phyloP scores from a whole-genome alignment of 106 monocot species.

The Amphibolis antarctica region DNA sequence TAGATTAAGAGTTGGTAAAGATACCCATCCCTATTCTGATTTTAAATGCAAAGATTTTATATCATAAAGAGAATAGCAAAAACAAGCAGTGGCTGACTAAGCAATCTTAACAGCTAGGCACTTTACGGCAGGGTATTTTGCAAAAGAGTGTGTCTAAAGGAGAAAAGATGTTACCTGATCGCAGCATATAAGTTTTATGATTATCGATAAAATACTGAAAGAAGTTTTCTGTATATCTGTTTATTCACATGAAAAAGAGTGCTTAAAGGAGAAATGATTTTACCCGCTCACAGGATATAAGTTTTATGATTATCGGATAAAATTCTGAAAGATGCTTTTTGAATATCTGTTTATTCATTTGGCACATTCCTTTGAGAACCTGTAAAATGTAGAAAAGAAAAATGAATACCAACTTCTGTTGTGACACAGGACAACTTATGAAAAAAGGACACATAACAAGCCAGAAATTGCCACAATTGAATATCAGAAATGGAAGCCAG shows the following conservation, averaged over 20 bases:
- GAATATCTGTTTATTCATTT: slow-evolving; percentile 60
- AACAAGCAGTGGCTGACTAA: background rate
- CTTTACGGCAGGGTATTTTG: background rate
- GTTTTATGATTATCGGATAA: slow-evolving; percentile 78
- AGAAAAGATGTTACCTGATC: slow-evolving; percentile 49
- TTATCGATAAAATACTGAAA: too few species aligned
- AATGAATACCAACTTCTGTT: background rate
- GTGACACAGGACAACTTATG: background rate
- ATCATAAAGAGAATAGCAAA: background rate
- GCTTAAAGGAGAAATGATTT: too few species aligned
- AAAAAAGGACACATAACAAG: background rate
- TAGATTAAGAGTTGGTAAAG: background rate
- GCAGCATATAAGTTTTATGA: slow-evolving; percentile 72
- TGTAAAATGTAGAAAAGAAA: slow-evolving; percentile 17
- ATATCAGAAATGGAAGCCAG: background rate
- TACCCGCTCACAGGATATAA: too few species aligned
- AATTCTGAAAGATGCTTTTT: slow-evolving; percentile 63
- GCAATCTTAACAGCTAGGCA: background rate
- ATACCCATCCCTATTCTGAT: background rate
- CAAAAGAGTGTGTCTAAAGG: background rate
- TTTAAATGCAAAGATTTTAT: background rate
- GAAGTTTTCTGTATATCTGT: too few species aligned
- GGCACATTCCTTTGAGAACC: slow-evolving; percentile 71
- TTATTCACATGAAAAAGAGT: too few species aligned
- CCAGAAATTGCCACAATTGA: background rate